Conservation (phyloP, 345 rosid species). For the Dipteronia sinensis region DNA sequence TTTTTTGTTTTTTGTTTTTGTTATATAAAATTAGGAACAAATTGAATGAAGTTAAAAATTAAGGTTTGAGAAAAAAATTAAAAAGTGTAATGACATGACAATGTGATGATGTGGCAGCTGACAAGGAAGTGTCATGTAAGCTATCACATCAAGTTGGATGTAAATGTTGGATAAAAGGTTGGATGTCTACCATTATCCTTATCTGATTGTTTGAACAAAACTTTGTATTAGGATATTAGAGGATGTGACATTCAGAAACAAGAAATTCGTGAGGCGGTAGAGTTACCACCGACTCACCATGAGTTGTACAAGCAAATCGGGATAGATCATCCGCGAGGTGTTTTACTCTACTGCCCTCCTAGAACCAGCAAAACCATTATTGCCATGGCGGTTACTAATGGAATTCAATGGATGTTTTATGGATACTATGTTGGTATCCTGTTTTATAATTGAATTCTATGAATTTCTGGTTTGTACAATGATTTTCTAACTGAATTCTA, state of each 20-base stretch:
- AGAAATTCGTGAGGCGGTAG: constrained; percentile 99
- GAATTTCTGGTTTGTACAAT: no score
- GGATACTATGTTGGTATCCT: not conserved
- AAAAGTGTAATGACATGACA: no score
- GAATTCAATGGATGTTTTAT: not conserved
- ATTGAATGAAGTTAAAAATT: no score
- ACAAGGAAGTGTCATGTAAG: no score
- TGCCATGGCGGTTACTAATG: constrained; percentile 71
- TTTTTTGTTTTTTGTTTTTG: no score
- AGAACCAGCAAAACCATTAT: constrained; percentile 98
- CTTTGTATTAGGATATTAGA: constrained; percentile 74
- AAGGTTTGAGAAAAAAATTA: no score
- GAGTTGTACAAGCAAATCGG: constrained; percentile 96
- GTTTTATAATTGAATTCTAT: constrained; percentile 18
- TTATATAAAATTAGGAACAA: no score
- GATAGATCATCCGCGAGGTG: constrained; percentile 97
- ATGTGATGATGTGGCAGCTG: no score
- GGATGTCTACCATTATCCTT: no score
- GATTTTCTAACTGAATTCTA: no score
- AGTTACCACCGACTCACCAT: constrained; percentile 91
- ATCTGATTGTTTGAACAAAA: not conserved
- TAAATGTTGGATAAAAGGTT: no score
- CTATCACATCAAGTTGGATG: no score
- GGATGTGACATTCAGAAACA: constrained; percentile 98
- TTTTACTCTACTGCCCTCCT: constrained; percentile 94